A percentile compares a stretch with the other conserved stretches of the same genome.
Conservation (phyloP, 1,139 yeast species). For the Saccharomycopsis hybrid region DNA sequence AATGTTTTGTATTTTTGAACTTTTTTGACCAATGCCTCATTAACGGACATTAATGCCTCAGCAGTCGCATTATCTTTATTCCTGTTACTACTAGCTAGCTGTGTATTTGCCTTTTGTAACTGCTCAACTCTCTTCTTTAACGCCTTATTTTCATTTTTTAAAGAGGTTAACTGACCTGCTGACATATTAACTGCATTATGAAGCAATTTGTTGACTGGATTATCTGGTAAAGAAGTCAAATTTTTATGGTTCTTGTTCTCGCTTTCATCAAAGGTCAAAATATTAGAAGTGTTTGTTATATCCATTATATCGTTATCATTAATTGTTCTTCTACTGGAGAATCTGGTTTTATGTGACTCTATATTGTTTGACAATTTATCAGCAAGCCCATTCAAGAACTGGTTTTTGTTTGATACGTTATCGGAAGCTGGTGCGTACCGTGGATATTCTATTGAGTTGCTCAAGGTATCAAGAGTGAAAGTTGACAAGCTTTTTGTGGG, state of each 20-base stretch:
- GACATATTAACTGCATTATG: slow-evolving; percentile 3
- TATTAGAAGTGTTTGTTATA: slow-evolving; percentile 13
- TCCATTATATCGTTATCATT: neutral
- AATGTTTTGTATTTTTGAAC: slow-evolving; percentile 15
- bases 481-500: slow-evolving; percentile 9
- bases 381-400: slow-evolving; percentile 6
- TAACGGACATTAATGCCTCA: neutral
- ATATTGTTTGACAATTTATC: slow-evolving; percentile 4
- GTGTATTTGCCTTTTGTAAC: slow-evolving; percentile 1
- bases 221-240: slow-evolving; percentile 13
- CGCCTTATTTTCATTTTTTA: slow-evolving; percentile 3
- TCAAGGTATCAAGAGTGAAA: slow-evolving; percentile 9
- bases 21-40: slow-evolving; percentile 14
- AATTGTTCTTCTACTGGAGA: neutral
- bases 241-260: slow-evolving; percentile 5
- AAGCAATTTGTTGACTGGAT: slow-evolving; percentile 15
- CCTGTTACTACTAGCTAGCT: neutral
- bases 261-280: slow-evolving; percentile 1
- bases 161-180: slow-evolving; percentile 3
- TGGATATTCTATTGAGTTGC: slow-evolving; percentile 12
- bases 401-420: slow-evolving; percentile 1
- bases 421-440: slow-evolving; percentile 1
- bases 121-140: slow-evolving; percentile 5
- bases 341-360: slow-evolving; percentile 2
- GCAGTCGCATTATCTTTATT: neutral